Evolutionary conservation across 78 protist species (phyloP), one percentile per base, ranked within the genome.

Genomic region (Cavenderia fasciculata): DNA sequence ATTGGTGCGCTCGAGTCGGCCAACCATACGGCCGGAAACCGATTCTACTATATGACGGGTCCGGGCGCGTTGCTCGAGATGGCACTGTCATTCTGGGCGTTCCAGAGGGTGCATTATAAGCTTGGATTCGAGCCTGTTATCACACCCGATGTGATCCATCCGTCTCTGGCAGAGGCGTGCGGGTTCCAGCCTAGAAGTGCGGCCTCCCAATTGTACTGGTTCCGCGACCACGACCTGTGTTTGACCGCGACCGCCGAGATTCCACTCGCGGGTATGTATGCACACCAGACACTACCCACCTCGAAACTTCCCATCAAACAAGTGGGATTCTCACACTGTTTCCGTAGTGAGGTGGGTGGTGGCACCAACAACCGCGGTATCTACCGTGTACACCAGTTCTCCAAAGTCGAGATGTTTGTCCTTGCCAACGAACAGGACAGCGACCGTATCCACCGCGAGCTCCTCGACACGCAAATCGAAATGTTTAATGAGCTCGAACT

Each of bases 341-440:
- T 97, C 86, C 73, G 98, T 29, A 68, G 89, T 1, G 98, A 97
- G 29, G 84, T 84, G 4, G 97, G 97, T 10, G 33, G 59, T 14
- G 76, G 59, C 23, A n/a, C 29, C 34, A 43, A 49, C 25, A 61
- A 63, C 47, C 46, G 51, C 0, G 99, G 98, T 3, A 75, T 98
- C 5, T 98, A 96, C 85, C 65, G 98, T 31, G 95, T 96, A 25
- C 98, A 96, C 66, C 98, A 96, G 36, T 98, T 98, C 75, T 85
- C 90, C 7, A 96, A 98, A 74, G 97, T 96, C 23, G 99, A 97
- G 59, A 93, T 96, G 96, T 95, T 96, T 74, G 89, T 65, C 23
- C 41, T 96, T 25, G 44, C 93, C 33, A 43, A 4, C 11, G 90
- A 94, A 31, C 94, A 93, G 19, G 54, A 89, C 16, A 56, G 77